A percentile compares a stretch with the other conserved stretches of the same genome.
These are phyloP conservation scores for Brassica balearica DNA, from an alignment of 441 rosid genomes.

Conservation along the genomic window DNA sequence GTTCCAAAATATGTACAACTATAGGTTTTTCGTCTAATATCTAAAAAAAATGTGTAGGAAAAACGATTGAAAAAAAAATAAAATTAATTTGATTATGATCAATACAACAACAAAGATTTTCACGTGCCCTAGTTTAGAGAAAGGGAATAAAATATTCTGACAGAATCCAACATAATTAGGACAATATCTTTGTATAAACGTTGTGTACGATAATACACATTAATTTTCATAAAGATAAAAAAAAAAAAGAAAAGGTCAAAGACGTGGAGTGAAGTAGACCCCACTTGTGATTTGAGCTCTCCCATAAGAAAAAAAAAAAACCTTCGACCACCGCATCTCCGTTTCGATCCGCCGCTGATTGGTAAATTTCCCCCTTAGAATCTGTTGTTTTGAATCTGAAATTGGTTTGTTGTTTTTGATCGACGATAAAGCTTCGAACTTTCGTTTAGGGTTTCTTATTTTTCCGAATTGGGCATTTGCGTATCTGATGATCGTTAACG, in stretches of 20 bases:
- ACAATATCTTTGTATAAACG: background rate
- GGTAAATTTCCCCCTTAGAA: background rate
- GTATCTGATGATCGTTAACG: background rate
- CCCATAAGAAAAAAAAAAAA: constrained; percentile 15
- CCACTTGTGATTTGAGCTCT: constrained; percentile 2
- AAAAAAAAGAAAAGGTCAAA: constrained; percentile 13
- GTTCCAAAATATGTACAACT: background rate
- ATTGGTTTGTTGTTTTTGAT: background rate
- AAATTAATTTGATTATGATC: background rate
- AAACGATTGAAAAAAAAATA: background rate
- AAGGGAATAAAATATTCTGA: background rate
- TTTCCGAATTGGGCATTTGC: background rate
- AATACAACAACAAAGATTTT: background rate
- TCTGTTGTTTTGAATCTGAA: constrained; percentile 18
- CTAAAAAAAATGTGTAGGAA: background rate
- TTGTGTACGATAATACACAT: background rate
- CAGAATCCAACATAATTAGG: background rate
- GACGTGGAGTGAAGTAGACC: background rate
- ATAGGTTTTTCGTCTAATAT: background rate
- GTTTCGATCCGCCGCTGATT: background rate
- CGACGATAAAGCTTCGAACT: constrained; percentile 25
- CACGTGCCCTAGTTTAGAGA: background rate
- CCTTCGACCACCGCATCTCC: constrained; percentile 14
- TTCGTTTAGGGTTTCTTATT: background rate
- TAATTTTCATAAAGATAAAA: background rate